A percentile compares a stretch with the other conserved stretches of the same genome.
Evolutionary conservation across 768 basidiomycete species (phyloP).

Genomic region (Ephemerocybe angulata): DNA sequence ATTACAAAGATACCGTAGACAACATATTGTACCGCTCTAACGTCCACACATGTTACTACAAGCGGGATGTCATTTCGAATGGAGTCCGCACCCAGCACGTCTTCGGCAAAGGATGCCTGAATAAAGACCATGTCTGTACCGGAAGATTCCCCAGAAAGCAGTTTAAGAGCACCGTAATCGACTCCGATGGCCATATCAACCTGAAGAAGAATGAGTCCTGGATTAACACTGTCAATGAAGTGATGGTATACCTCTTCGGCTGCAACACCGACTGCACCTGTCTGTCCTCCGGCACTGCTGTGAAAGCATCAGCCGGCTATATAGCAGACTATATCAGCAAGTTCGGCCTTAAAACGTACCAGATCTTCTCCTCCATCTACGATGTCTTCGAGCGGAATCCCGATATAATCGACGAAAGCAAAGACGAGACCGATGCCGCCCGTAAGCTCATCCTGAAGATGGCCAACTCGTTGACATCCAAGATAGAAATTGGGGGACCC

Average conservation of each 20-base stretch:
- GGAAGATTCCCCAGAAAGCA: conserved; percentile 32
- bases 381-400: conserved; percentile 23
- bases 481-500: conserved; percentile 23
- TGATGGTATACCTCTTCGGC: conserved; percentile 28
- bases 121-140: conserved; percentile 27
- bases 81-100: conserved; percentile 18
- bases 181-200: conserved; percentile 22
- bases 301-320: conserved; percentile 37
- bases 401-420: conserved; percentile 19
- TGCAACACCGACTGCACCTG: conserved; percentile 39
- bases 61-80: conserved; percentile 2
- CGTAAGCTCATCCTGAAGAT: conserved; percentile 14
- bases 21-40: not conserved
- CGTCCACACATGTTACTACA: not conserved
- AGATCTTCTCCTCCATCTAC: conserved; percentile 31
- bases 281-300: conserved; percentile 36
- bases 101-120: conserved; percentile 6
- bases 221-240: conserved; percentile 33
- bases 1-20: conserved; percentile 3
- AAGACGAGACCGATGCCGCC: not conserved
- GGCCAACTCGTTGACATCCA: conserved; percentile 24
- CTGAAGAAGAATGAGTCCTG: conserved; percentile 31
- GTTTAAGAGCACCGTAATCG: conserved; percentile 18
- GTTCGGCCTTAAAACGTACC: conserved; percentile 32
- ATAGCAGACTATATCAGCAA: conserved; percentile 45